phyloP scores from a whole-genome alignment of 2,329 filamentous ascomycete species.

The Xylariaceae sp. region DNA sequence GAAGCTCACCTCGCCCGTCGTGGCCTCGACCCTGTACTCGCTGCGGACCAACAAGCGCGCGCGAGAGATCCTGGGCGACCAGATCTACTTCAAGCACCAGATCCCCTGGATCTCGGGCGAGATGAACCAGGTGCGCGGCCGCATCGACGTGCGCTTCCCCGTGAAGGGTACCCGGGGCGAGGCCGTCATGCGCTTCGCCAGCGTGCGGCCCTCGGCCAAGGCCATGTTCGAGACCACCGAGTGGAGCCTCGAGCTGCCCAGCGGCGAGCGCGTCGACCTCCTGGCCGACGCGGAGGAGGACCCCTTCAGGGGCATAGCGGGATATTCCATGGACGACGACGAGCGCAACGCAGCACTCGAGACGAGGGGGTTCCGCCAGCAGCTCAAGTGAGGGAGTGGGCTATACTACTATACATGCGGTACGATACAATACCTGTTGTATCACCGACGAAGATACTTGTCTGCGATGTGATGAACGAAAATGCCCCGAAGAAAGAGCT shows the following conservation, averaged over 20 bases:
- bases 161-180: constrained; percentile 71
- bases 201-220: constrained; percentile 57
- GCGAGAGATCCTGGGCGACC: constrained; percentile 74
- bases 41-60: constrained; percentile 74
- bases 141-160: constrained; percentile 79
- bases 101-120: constrained; percentile 81
- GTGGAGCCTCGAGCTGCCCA: constrained; percentile 74
- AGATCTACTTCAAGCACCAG: constrained; percentile 73
- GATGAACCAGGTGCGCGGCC: constrained; percentile 90
- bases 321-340: constrained; percentile 37
- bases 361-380: constrained; percentile 49
- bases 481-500: no score
- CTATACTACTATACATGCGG: no score
- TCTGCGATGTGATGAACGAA: no score
- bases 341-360: constrained; percentile 36
- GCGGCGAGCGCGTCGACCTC: constrained; percentile 61
- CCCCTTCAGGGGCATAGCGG: constrained; percentile 56
- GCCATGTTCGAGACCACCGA: constrained; percentile 77
- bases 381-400: constrained; percentile 34
- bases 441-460: no score
- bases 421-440: no score
- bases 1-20: constrained; percentile 79
- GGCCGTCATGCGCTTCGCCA: constrained; percentile 76
- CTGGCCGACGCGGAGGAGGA: constrained; percentile 69
- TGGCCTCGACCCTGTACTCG: constrained; percentile 86